Conservation (phyloP, 164 flowering plant genomes). For the Akebia trifoliata region DNA sequence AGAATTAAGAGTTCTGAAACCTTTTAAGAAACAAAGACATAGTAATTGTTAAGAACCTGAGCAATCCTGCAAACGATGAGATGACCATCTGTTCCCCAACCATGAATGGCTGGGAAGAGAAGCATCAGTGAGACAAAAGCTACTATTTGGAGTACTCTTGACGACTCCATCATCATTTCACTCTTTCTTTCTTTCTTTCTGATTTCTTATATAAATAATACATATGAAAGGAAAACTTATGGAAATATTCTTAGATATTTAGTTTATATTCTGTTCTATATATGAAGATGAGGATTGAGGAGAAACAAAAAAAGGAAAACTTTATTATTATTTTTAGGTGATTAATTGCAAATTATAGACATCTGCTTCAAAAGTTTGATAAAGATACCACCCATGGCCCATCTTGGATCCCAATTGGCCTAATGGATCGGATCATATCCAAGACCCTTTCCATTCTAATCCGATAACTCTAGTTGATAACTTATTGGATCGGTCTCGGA, state of each 20-base stretch:
- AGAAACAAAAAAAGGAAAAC: not conserved
- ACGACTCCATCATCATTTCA: constrained; percentile 9
- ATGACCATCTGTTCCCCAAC: constrained; percentile 78
- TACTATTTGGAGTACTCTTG: constrained; percentile 2
- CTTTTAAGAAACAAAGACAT: too few relatives aligned
- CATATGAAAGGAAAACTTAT: too few relatives aligned
- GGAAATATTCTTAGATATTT: too few relatives aligned
- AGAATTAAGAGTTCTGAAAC: not conserved
- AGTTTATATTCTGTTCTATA: too few relatives aligned
- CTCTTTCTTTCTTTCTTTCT: too few relatives aligned
- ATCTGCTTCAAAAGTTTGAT: not conserved
- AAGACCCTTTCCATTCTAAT: too few relatives aligned
- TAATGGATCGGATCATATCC: too few relatives aligned
- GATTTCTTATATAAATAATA: too few relatives aligned
- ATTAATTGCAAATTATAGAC: not conserved
- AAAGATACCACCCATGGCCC: not conserved
- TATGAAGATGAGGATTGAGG: not conserved
- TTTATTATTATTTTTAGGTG: constrained; percentile 1
- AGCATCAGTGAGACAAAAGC: constrained; percentile 14
- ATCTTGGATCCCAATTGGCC: not conserved
- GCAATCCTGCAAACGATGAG: constrained; percentile 53
- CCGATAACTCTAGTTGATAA: too few relatives aligned
- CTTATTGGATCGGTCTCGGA: too few relatives aligned
- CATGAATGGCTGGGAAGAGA: constrained; percentile 33
- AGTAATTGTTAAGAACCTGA: constrained; percentile 58